Conservation (phyloP, 108 stramenopile species). For the Epipyxis sp. region DNA sequence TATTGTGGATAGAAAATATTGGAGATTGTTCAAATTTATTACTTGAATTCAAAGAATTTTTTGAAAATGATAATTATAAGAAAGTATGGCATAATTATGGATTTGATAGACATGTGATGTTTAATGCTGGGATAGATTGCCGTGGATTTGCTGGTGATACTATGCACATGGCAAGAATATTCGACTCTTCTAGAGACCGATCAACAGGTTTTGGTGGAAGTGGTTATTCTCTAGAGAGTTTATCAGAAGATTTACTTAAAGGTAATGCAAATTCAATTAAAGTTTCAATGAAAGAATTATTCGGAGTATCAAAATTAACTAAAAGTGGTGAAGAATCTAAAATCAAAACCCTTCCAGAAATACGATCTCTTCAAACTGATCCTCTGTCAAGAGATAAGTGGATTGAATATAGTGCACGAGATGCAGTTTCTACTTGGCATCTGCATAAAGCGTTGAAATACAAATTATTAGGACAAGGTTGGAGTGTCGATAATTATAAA, state of each 20-base stretch:
- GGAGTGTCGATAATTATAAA: conserved; percentile 44
- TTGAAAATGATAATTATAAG: conserved; percentile 64
- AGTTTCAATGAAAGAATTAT: conserved; percentile 83
- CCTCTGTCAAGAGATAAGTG: conserved; percentile 59
- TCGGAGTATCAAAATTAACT: conserved; percentile 59
- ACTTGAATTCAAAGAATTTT: conserved; percentile 75
- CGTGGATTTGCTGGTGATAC: conserved; percentile 88
- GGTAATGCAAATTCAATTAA: conserved; percentile 55
- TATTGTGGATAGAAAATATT: conserved; percentile 84
- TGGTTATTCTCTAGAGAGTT: conserved; percentile 80
- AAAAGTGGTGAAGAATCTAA: conserved; percentile 79
- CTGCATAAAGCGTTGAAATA: conserved; percentile 59
- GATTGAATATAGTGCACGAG: conserved; percentile 81
- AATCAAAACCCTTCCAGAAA: conserved; percentile 48
- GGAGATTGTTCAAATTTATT: conserved; percentile 76
- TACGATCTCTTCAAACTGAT: conserved; percentile 7
- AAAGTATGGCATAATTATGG: conserved; percentile 98
- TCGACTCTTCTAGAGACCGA: conserved; percentile 69
- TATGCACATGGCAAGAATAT: conserved; percentile 97
- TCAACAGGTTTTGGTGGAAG: conserved; percentile 37
- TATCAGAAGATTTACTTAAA: conserved; percentile 66
- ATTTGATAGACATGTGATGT: conserved; percentile 96
- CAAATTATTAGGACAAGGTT: conserved; percentile 56
- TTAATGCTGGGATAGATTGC: conserved; percentile 81
- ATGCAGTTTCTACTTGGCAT: conserved; percentile 79